These are phyloP conservation scores for button mushroom (Agaricus bisporus) DNA, from an alignment of 768 basidiomycete species.

Conservation along the genomic window DNA sequence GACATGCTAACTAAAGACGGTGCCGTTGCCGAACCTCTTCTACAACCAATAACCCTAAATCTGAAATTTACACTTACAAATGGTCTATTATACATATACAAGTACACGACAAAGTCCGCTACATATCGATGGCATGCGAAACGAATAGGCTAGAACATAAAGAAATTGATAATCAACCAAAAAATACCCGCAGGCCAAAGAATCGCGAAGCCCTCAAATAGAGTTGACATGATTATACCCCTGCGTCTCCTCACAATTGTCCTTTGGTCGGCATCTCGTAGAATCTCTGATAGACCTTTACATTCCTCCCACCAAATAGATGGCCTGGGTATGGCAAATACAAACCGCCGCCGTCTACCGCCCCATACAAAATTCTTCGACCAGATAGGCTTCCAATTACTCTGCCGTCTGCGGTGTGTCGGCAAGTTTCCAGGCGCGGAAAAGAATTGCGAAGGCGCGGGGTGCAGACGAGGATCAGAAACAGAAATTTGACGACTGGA, in stretches of 20 bases:
- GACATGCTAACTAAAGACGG: too few relatives aligned
- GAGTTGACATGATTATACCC: constrained; percentile 27
- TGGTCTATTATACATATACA: not conserved
- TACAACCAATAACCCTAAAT: not conserved
- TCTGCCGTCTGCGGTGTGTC: constrained; percentile 12
- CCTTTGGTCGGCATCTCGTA: constrained; percentile 13
- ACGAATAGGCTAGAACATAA: not conserved
- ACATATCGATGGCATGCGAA: not conserved
- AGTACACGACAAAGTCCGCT: not conserved
- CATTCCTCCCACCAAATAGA: constrained; percentile 20
- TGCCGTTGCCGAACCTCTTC: too few relatives aligned
- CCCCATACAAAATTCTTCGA: constrained; percentile 50
- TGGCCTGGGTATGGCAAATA: constrained; percentile 33
- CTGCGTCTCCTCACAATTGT: constrained; percentile 16
- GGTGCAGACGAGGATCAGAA: constrained; percentile 2
- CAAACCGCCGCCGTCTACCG: constrained; percentile 50
- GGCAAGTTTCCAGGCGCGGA: constrained; percentile 27
- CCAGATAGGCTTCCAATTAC: constrained; percentile 25
- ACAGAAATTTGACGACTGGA: not conserved
- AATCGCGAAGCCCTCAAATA: constrained; percentile 10
- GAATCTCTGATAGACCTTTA: constrained; percentile 12
- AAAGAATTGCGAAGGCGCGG: constrained; percentile 26
- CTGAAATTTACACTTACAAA: not conserved
- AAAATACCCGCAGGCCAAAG: constrained; percentile 11
- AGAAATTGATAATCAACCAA: constrained; percentile 12